These are phyloP conservation scores for Apiospora koreana DNA, from an alignment of 2,329 filamentous ascomycete species.

Conservation along the genomic window DNA sequence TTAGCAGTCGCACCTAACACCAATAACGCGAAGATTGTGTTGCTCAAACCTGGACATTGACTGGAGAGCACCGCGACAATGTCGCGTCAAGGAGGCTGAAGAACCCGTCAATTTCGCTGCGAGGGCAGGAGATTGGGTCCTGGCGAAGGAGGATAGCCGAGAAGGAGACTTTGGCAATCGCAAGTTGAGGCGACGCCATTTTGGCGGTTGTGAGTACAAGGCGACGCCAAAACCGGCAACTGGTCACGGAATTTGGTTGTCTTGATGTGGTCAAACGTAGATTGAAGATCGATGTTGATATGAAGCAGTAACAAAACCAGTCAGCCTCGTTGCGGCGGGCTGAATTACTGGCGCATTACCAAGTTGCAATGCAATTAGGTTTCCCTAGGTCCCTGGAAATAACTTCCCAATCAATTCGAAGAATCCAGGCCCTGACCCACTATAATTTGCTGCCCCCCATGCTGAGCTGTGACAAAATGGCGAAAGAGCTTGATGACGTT, in stretches of 20 bases:
- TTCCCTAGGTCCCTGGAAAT: background rate
- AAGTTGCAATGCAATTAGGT: background rate
- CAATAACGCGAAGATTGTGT: constrained; percentile 42
- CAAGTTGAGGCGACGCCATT: constrained; percentile 71
- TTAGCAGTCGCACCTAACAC: constrained; percentile 35
- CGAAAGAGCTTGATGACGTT: background rate
- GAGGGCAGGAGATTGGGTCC: constrained; percentile 69
- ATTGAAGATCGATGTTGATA: background rate
- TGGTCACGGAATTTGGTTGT: background rate
- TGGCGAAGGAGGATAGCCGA: constrained; percentile 72
- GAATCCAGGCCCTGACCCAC: background rate
- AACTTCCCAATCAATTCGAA: background rate
- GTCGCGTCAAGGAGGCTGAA: constrained; percentile 65
- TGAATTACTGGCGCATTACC: background rate
- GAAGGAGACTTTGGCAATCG: constrained; percentile 79
- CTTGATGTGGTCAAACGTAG: background rate
- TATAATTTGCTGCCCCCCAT: background rate
- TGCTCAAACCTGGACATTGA: constrained; percentile 86
- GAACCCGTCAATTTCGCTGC: constrained; percentile 70
- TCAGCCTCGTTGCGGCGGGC: background rate
- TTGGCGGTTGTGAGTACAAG: constrained; percentile 5
- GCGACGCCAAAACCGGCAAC: background rate
- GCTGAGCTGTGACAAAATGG: background rate
- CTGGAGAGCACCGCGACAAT: constrained; percentile 70
- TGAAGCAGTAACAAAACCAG: background rate